These are phyloP conservation scores for Betula pendula DNA, from an alignment of 306 rosid species.

Conservation along the genomic window DNA sequence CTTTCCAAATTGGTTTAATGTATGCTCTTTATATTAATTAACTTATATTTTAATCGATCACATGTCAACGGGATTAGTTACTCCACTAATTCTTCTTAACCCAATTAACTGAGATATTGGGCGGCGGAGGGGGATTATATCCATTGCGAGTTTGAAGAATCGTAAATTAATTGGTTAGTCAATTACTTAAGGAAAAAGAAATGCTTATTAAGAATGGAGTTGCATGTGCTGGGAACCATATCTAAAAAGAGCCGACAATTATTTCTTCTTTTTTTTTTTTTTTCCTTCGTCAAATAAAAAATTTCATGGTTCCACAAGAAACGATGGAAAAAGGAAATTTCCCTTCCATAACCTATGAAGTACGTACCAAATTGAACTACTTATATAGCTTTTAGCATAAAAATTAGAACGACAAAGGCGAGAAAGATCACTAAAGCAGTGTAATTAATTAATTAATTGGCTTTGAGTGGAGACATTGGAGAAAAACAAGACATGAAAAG, in stretches of 20 bases:
- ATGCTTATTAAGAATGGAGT: background rate
- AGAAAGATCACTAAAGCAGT: constrained; percentile 7
- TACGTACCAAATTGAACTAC: background rate
- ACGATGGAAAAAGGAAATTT: background rate
- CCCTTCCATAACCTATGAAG: background rate
- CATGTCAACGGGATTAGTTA: constrained; percentile 43
- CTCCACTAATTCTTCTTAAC: constrained; percentile 41
- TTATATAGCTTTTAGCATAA: constrained; percentile 1
- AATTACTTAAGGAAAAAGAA: constrained; percentile 1
- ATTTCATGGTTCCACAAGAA: background rate
- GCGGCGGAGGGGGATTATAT: constrained; percentile 38
- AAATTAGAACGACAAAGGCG: background rate
- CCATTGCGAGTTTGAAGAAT: constrained; percentile 34
- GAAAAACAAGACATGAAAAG: constrained; percentile 34
- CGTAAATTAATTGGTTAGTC: constrained; percentile 13
- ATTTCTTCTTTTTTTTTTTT: background rate
- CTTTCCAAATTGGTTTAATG: too few species aligned
- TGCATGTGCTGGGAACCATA: background rate
- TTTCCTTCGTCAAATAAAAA: background rate
- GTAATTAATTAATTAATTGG: constrained; percentile 24
- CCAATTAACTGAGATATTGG: constrained; percentile 39
- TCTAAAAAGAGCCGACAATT: background rate
- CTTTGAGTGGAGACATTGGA: constrained; percentile 31
- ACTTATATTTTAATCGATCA: background rate
- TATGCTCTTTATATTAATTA: too few species aligned